Base-by-base conservation (phyloP, 2,329 filamentous ascomycete genomes). In the Colletotrichum aenigma region DNA sequence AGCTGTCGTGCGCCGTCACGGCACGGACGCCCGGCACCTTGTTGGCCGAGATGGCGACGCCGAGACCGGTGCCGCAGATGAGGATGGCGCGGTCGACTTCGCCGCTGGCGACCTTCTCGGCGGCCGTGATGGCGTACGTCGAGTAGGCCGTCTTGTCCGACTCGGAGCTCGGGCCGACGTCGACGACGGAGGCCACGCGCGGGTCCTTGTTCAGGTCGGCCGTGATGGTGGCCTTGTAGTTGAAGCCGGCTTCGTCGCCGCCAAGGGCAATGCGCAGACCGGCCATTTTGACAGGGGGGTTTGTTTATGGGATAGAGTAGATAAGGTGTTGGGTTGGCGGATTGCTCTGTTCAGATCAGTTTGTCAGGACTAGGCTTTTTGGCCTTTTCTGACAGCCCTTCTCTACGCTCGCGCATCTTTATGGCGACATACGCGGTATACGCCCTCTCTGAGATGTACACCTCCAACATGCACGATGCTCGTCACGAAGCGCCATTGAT, bases 1-100 rank as follows among this genome's bases (percentile, higher is more conserved):
- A 97, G 79, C 92, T 93, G 82, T 97, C 95, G 83, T 97, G 95
- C 2, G 95, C 95, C 7, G 95, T 97, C 26, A 97, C 95, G 28
- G 95, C 95, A 24, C 95, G 89, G 76, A 97, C 92, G 8, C 95
- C 95, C 68, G 92, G 93, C 77, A 97, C 92, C 85, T 97, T 97
- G 89, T 97, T 97, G 78, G 95, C 95, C 21, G 91, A 88, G 82
- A 97, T 97, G 79, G 95, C 95, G 9, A 97, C 95, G 21, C 95
- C 95, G 7, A 98, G 89, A 0, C 95, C 95, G 0, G 95, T 97
- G 6, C 95, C 95, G 86, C 95, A 97, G 86, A 97, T 95, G 58
- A 96, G 87, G 43, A 97, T 88, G 0, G 94, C 95, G 69, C 95
- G 93, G 85, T 97, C 95, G 65, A 91, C 93, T 80, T 91, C 88